Percentiles rank a stretch among this genome's conserved stretches.
These are phyloP conservation scores for Fusarium liriodendri DNA, from an alignment of 2,329 filamentous ascomycete species.

Conservation along the genomic window DNA sequence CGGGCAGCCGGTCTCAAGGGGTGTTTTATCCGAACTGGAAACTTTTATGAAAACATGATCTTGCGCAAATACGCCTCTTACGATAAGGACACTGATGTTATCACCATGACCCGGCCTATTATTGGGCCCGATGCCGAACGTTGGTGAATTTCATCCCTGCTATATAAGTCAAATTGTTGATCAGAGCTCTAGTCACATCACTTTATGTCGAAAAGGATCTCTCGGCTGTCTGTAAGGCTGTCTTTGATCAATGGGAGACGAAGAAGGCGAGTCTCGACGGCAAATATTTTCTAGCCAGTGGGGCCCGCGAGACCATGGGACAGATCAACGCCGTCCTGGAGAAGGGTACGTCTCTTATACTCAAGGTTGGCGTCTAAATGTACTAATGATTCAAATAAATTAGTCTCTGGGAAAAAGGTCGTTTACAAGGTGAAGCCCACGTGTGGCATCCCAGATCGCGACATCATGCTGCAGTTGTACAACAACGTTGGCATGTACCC, in stretches of 20 bases:
- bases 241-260: constrained; percentile 24
- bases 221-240: constrained; percentile 10
- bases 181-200: constrained; percentile 6
- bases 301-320: constrained; percentile 26
- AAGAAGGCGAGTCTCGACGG: constrained; percentile 16
- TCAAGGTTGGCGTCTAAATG: accelerated
- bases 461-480: constrained; percentile 24
- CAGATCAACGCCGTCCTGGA: constrained; percentile 20
- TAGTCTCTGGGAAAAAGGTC: constrained; percentile 27
- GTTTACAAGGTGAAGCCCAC: constrained; percentile 22
- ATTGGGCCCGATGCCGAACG: constrained; percentile 26
- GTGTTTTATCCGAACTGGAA: constrained; percentile 21
- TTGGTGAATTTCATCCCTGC: background rate
- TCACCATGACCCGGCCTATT: constrained; percentile 27
- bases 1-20: constrained; percentile 23
- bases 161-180: background rate
- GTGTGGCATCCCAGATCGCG: constrained; percentile 23
- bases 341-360: background rate
- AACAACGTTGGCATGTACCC: constrained; percentile 27
- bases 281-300: constrained; percentile 22
- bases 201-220: constrained; percentile 30
- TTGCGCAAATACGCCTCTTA: constrained; percentile 25
- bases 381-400: background rate
- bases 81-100: constrained; percentile 12
- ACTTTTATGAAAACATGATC: constrained; percentile 31